Conservation (phyloP, 2,329 filamentous ascomycete species). For the Phialocephala sp. region DNA sequence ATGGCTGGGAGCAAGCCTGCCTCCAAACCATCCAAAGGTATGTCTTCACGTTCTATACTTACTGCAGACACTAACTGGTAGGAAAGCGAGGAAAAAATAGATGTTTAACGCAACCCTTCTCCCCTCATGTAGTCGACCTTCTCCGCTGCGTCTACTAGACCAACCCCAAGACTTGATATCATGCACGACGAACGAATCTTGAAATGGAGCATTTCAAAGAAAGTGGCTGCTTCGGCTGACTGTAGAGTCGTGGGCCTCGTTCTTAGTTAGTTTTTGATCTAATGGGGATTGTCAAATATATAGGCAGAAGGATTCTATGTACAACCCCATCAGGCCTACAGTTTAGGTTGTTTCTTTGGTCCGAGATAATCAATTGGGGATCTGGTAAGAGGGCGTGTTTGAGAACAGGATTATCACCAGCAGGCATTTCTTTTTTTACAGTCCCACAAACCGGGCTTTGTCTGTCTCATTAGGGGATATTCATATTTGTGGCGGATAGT, state of each 20-base stretch:
- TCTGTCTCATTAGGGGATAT: not conserved
- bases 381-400: not conserved
- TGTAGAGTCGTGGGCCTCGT: not conserved
- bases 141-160: not conserved
- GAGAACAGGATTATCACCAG: not conserved
- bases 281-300: not conserved
- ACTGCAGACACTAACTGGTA: slow-evolving; percentile 10
- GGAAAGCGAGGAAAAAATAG: slow-evolving; percentile 10
- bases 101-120: not conserved
- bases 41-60: slow-evolving; percentile 14
- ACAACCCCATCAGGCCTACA: not conserved
- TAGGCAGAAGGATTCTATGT: not conserved
- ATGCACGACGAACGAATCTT: not conserved
- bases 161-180: not conserved
- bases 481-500: not conserved
- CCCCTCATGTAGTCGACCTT: not conserved
- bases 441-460: not conserved
- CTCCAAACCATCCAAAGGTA: slow-evolving; percentile 38
- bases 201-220: not conserved
- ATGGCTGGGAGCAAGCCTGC: slow-evolving; percentile 38
- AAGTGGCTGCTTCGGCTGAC: not conserved
- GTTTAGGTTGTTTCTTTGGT: not conserved
- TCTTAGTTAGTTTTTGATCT: not conserved
- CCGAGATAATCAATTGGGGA: not conserved
- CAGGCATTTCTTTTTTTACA: too few species aligned